Base-by-base conservation (phyloP, 495 filamentous ascomycete species). In the Patellaria atrata region DNA sequence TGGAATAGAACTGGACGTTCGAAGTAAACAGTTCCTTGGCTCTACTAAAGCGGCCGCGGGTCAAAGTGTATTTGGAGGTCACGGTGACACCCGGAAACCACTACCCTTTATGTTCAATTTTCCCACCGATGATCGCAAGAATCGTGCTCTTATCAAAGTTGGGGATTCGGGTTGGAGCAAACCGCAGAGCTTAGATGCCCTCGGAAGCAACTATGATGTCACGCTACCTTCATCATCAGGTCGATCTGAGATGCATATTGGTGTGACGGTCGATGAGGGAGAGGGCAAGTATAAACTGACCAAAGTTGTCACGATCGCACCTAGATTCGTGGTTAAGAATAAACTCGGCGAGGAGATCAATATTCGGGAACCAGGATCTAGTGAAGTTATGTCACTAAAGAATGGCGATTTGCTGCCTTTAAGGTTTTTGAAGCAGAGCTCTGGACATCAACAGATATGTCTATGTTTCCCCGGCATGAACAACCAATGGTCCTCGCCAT, bases 241-340 rank as follows among this genome's bases (percentile, higher is more conserved):
- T 18, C 75, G 77, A 37, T 70, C 75, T 2, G 87, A 96, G 54
- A 79, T 94, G 53, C 82, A 94, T 53, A 66, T 87, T 15, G 89
- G 91, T 13, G 70, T 96, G 17, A 82, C 77, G 14, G 79, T 97
- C 30, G 73, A 75, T 30, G 77, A 91, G 43, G 89, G 89, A 24
- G 79, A 91, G 50, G 91, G 89, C 49, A 97, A 96, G 63, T 96
- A 96, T 64, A 94, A 94, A 48, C 58, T 96, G 60, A 85, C 82
- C 18, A 94, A 93, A 57, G 77, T 93, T 9, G 79, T 96, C 17
- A 94, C 85, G 1, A 65, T 96, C n/a, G 73, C 86, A 2, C 89
- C 89, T 15, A 73, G 89, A 22, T 97, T 94, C 53, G 75, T 97
- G 30, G 60, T 97, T 48, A 91, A 94, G 58, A 96, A 91, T 58